Evolutionary conservation across 1,284 basidiomycete genomes (phyloP), one percentile per base, ranked within the genome.

Genomic region (Naganishia sp.): DNA sequence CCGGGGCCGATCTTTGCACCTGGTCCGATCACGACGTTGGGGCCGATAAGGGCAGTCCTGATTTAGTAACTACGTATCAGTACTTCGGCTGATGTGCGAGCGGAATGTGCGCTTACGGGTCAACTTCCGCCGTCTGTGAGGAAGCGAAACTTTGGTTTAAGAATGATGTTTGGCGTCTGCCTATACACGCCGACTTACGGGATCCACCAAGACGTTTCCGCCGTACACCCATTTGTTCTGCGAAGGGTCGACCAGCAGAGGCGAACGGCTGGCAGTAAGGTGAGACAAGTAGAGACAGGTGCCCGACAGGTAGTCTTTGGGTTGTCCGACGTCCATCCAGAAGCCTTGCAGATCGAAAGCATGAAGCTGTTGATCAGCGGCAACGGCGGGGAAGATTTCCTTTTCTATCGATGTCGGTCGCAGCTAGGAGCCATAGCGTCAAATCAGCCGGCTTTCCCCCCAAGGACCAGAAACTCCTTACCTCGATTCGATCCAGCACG

Each of bases 251-350:
- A 77, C 71, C 53, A 84, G 77, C 10, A 80, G 75, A 9, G 77
- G 71, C 50, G 81, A 82, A 71, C 80, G 78, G 45, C 73, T 72
- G 6, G 79, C 69, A 31, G 80, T 81, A 47, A 84, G 76, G 75
- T 83, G 81, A 18, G 81, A 81, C 58, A 84, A 79, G 74, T 83
- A 84, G 67, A 84, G 79, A 74, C 82, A 83, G 65, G 82, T 84
- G 61, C 79, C 80, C 17, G 77, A 75, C 54, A 81, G 70, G 75
- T 74, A 81, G 71, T 82, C 81, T 73, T 84, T 84, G 65, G 83
- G 83, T 75, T 84, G 83, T 66, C 83, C 83, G 47, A 84, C 79
- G 72, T 84, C 83, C 82, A 83, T 83, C 83, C 83, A 84, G 79
- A 83, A 83, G 41, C 82, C 82, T 31, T 79, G 74, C 43, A 84